Percentiles rank a stretch among this genome's conserved stretches.
Conservation (phyloP, 441 rosid species). For the Syzygium syzygioides region DNA sequence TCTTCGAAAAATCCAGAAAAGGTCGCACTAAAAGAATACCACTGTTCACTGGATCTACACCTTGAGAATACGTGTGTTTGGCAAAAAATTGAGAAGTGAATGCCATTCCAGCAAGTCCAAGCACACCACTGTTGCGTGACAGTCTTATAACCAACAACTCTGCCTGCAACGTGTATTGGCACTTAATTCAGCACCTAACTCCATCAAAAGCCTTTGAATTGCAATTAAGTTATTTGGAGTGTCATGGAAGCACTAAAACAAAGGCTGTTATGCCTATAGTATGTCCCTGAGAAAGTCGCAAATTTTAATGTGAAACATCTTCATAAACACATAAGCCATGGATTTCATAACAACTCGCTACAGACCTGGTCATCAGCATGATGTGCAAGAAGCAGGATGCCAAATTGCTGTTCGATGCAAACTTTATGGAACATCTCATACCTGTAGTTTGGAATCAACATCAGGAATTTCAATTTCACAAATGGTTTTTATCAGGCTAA, state of each 20-base stretch:
- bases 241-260: neutral
- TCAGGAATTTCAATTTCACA: neutral
- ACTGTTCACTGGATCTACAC: constrained; percentile 23
- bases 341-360: neutral
- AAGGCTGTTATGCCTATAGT: neutral
- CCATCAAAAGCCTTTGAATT: neutral
- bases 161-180: constrained; percentile 55
- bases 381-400: constrained; percentile 85
- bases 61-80: constrained; percentile 16
- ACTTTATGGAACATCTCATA: constrained; percentile 60
- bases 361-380: constrained; percentile 95
- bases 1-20: constrained; percentile 65
- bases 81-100: constrained; percentile 67
- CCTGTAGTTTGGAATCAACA: constrained; percentile 34
- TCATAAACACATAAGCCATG: neutral
- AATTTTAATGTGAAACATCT: neutral
- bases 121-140: constrained; percentile 90
- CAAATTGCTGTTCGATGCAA: constrained; percentile 46
- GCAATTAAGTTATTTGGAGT: neutral
- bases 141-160: constrained; percentile 82
- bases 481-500: neutral
- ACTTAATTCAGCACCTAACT: constrained; percentile 5
- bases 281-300: neutral
- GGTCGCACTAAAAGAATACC: constrained; percentile 83
- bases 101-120: constrained; percentile 94